These are phyloP conservation scores for Hamamelis virginiana DNA, from an alignment of 164 flowering plant species.

Conservation along the genomic window DNA sequence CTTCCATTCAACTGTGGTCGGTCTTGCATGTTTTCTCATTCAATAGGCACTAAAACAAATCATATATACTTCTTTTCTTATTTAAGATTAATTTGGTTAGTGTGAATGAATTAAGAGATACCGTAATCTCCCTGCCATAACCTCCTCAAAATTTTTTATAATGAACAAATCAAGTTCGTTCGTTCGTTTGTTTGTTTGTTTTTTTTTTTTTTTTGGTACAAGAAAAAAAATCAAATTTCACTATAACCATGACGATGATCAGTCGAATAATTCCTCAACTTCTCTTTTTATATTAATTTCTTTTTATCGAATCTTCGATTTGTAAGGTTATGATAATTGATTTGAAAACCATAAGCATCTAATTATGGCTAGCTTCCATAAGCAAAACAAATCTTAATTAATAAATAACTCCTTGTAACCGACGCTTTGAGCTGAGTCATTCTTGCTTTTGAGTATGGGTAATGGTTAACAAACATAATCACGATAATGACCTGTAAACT, in stretches of 20 bases:
- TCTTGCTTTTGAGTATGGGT: not conserved
- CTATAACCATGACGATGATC: not conserved
- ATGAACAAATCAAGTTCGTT: not conserved
- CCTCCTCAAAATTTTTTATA: not conserved
- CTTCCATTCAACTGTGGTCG: too few species aligned
- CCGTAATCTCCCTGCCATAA: too few species aligned
- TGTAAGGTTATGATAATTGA: conserved; percentile 2
- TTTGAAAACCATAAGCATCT: not conserved
- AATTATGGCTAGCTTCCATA: not conserved
- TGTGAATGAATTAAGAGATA: too few species aligned
- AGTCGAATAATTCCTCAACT: not conserved
- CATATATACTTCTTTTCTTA: too few species aligned
- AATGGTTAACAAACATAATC: conserved; percentile 5
- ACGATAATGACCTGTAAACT: conserved; percentile 10
- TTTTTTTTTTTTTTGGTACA: too few species aligned
- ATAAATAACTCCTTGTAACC: conserved; percentile 1
- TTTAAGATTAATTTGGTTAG: too few species aligned
- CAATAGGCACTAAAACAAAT: too few species aligned
- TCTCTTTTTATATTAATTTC: not conserved
- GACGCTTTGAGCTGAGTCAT: conserved; percentile 2
- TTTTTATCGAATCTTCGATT: conserved; percentile 5
- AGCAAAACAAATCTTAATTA: not conserved
- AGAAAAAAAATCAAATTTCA: not conserved
- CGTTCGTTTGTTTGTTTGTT: too few species aligned
- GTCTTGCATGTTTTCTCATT: too few species aligned